Evolutionary conservation across 805 yeast species (phyloP).

Genomic region (Metschnikowia drakensbergensis): DNA sequence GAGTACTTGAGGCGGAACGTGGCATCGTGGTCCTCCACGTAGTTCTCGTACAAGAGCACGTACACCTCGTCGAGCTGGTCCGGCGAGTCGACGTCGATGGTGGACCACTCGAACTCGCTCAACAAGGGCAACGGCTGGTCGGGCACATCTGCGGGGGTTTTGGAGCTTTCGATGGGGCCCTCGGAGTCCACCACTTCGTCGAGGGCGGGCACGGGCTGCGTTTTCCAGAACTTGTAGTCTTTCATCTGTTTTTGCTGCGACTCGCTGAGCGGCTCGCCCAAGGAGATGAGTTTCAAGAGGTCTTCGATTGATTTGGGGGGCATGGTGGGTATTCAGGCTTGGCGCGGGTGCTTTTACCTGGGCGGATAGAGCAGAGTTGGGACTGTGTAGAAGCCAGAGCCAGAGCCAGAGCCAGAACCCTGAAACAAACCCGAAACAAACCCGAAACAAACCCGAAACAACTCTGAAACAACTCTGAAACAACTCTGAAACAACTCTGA

Average conservation of each 20-base stretch:
- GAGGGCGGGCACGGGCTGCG: slow-evolving; percentile 87
- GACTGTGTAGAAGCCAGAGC: no score
- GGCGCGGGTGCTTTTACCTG: background rate
- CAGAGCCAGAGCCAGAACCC: no score
- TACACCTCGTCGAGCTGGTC: slow-evolving; percentile 73
- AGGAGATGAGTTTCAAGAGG: slow-evolving; percentile 49
- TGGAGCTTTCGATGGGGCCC: slow-evolving; percentile 73
- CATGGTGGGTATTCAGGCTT: background rate
- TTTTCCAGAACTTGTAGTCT: slow-evolving; percentile 95
- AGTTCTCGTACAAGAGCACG: slow-evolving; percentile 76
- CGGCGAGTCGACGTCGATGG: slow-evolving; percentile 55
- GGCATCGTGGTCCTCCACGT: slow-evolving; percentile 92
- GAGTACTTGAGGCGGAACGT: slow-evolving; percentile 89
- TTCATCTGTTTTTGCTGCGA: slow-evolving; percentile 60
- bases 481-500: no score
- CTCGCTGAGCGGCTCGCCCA: slow-evolving; percentile 53
- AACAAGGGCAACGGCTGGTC: slow-evolving; percentile 67
- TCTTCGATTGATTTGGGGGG: slow-evolving; percentile 46
- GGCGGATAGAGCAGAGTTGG: no score
- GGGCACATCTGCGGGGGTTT: slow-evolving; percentile 70
- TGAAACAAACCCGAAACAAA: no score
- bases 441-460: no score
- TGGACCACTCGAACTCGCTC: slow-evolving; percentile 84
- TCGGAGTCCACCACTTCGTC: slow-evolving; percentile 64
- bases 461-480: no score